Base-by-base conservation (phyloP, 1,284 basidiomycete species). In the Ustilago nuda region DNA sequence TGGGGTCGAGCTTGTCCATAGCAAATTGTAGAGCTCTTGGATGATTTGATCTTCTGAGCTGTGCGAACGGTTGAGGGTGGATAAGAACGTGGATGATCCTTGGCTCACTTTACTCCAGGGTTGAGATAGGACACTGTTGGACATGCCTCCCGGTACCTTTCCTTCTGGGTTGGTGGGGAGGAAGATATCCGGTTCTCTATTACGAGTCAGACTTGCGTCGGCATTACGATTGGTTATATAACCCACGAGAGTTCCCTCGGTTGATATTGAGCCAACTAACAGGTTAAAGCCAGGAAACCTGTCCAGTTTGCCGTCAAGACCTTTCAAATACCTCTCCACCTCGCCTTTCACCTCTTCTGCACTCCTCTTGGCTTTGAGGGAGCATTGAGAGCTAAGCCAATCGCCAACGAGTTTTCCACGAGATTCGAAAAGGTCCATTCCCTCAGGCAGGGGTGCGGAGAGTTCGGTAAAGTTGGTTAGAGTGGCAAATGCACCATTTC, bases 401-500 rank as follows among this genome's bases (percentile, higher is more conserved):
- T 76, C 66, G 0, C 75, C 45, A 2, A 79, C 76, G 0, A 84
- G 61, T 11, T 33, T 30, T 4, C 82, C 82, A 6, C 82, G 53
- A 12, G 62, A 68, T 32, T 68, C 67, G 35, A 80, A 81, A 32
- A 27, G 61, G 5, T 57, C 43, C 45, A 72, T 37, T 0, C 72
- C 74, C 8, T 37, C 41, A 1, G 79, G 72, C 3, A 74, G 12
- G 3, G 72, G 57, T 12, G 79, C 65, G 2, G 71, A 50, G 0
- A 36, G 36, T 56, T 84, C 81, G 7, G 80, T 82, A 37, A 72
- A 81, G 64, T 84, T 84, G n/a, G 80, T 82, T 17, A 84, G 56
- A 9, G 71, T 68, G 0, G 72, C 80, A 60, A 80, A 78, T 0
- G 60, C 37, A 8, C 81, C 82, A 12, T 70, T 61, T 1, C 50